Base-by-base conservation (phyloP, 257 asterid genomes). In the Paraleonurus japonicus region DNA sequence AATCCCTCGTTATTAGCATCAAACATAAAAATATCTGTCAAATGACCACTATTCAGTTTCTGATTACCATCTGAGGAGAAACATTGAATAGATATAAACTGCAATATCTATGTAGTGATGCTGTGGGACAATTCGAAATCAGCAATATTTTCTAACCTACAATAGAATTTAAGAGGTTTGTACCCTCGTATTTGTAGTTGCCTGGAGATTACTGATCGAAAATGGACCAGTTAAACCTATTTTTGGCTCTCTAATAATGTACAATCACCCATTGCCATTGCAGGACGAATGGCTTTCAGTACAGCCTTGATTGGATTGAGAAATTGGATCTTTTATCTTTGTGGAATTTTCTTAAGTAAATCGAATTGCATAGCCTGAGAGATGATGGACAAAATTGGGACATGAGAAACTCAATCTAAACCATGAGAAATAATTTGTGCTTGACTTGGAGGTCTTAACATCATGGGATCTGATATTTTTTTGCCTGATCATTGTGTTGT, bases 221-320 rank as follows among this genome's bases (percentile, higher is more conserved):
- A n/a, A n/a, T n/a, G n/a, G n/a, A n/a, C n/a, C n/a, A n/a, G n/a
- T n/a, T n/a, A n/a, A n/a, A n/a, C n/a, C n/a, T n/a, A n/a, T n/a
- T n/a, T n/a, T n/a, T 41, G 16, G 3, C 60, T 17, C n/a, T 10
- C 51, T 35, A 10, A 50, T 48, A 17, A 51, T 17, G 50, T 17
- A 2, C 39, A 63, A 7, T 17, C 41, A 33, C 41, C 41, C 41
- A n/a, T n/a, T n/a, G n/a, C n/a, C n/a, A n/a, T n/a, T n/a, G n/a
- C n/a, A n/a, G n/a, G n/a, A n/a, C n/a, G n/a, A n/a, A 8, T 35
- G n/a, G 26, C 27, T 23, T 3, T 10, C 17, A 45, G 9, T 43
- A 30, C 41, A 45, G 45, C 78, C n/a, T 62, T 33, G 32, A 53
- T 72, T 23, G 62, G 61, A 70, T 73, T 24, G 3, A 54, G 20